Conservation (phyloP, 768 basidiomycete genomes). For the Phanerochaete sordida region DNA sequence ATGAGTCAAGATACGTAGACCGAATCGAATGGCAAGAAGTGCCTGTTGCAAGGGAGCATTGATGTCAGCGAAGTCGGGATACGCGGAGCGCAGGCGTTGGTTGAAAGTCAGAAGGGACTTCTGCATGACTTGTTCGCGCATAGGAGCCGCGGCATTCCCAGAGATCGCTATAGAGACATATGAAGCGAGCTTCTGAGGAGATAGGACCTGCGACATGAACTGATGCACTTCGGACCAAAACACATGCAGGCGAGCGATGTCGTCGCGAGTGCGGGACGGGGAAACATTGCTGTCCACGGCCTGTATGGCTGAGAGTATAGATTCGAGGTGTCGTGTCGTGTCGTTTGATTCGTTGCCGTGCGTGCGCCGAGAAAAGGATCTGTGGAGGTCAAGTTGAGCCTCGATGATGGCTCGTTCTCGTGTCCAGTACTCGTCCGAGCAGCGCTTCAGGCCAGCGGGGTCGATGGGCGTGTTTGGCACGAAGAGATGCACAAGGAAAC, state of each 20-base stretch:
- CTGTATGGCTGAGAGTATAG: constrained; percentile 5
- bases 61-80: constrained; percentile 72
- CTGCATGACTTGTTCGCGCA: constrained; percentile 72
- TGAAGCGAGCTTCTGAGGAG: constrained; percentile 43
- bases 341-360: constrained; percentile 56
- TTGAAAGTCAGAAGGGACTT: constrained; percentile 75
- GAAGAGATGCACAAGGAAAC: constrained; percentile 63
- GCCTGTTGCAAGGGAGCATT: constrained; percentile 62
- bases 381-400: constrained; percentile 52
- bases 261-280: constrained; percentile 21
- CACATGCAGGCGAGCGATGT: constrained; percentile 48
- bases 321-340: constrained; percentile 43
- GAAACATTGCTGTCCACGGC: constrained; percentile 17
- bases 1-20: constrained; percentile 52
- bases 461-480: constrained; percentile 86
- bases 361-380: constrained; percentile 46
- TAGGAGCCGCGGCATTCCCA: constrained; percentile 33
- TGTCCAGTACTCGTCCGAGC: constrained; percentile 39
- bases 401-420: constrained; percentile 38
- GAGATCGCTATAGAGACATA: constrained; percentile 39
- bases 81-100: constrained; percentile 65
- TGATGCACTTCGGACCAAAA: constrained; percentile 79
- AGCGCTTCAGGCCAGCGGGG: constrained; percentile 66
- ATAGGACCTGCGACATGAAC: constrained; percentile 61
- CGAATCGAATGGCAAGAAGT: constrained; percentile 64